These are phyloP conservation scores for Saccharata proteae DNA, from an alignment of 2,329 filamentous ascomycete species.

Conservation along the genomic window DNA sequence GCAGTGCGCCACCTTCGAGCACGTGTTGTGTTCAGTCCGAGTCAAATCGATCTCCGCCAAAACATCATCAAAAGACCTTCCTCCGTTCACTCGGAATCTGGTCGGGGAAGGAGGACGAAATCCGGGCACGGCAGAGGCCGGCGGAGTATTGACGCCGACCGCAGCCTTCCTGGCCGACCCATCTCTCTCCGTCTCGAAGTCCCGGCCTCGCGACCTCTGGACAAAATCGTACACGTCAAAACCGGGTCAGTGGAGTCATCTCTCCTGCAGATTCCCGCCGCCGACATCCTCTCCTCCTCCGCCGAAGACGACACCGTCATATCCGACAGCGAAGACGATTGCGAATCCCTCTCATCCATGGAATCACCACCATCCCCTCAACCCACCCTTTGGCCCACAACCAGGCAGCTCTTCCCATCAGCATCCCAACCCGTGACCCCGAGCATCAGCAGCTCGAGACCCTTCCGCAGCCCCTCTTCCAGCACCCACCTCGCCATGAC, in stretches of 20 bases:
- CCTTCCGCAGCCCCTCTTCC: slow-evolving; percentile 11
- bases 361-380: slow-evolving; percentile 15
- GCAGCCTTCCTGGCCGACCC: slow-evolving; percentile 1
- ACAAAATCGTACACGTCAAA: background rate
- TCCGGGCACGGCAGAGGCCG: background rate
- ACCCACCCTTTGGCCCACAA: slow-evolving; percentile 4
- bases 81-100: slow-evolving; percentile 6
- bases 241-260: slow-evolving; percentile 1
- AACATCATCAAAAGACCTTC: slow-evolving; percentile 16
- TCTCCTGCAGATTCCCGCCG: slow-evolving; percentile 4
- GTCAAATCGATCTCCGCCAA: slow-evolving; percentile 35
- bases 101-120: slow-evolving; percentile 5
- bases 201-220: background rate
- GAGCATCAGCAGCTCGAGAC: slow-evolving; percentile 7
- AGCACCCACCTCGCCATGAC: slow-evolving; percentile 11
- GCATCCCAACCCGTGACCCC: slow-evolving; percentile 19
- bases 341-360: slow-evolving; percentile 5
- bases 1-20: slow-evolving; percentile 59
- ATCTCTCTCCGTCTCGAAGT: slow-evolving; percentile 1
- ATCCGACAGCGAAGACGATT: slow-evolving; percentile 9
- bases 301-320: slow-evolving; percentile 6
- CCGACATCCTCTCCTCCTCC: slow-evolving; percentile 9
- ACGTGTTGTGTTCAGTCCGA: slow-evolving; percentile 56
- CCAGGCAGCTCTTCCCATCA: slow-evolving; percentile 14
- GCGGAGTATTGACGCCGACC: background rate